These are phyloP conservation scores for Kodamaea sagamina DNA, from an alignment of 805 yeast species.

Conservation along the genomic window DNA sequence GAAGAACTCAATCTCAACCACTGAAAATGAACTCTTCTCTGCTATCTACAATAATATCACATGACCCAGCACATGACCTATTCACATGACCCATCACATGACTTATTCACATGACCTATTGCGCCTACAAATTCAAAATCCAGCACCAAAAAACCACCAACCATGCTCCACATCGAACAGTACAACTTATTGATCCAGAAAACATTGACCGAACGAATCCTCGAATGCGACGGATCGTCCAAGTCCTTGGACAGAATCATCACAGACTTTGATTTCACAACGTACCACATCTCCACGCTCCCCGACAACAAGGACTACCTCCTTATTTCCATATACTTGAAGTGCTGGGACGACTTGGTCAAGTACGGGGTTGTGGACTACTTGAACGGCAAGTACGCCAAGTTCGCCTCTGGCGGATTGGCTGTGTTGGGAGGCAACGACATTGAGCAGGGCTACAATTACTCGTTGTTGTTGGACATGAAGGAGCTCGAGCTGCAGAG, in stretches of 20 bases:
- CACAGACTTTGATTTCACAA: slow-evolving; percentile 94
- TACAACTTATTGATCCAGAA: slow-evolving; percentile 81
- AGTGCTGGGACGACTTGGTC: slow-evolving; percentile 72
- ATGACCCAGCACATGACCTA: no score
- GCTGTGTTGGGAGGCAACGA: slow-evolving; percentile 32
- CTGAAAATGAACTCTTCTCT: not conserved
- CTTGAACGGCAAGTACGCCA: slow-evolving; percentile 53
- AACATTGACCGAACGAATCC: slow-evolving; percentile 71
- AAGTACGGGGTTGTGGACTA: slow-evolving; percentile 64
- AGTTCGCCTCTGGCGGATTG: slow-evolving; percentile 29
- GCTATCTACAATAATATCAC: no score
- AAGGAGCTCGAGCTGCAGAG: slow-evolving; percentile 31
- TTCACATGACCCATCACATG: no score
- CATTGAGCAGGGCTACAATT: slow-evolving; percentile 80
- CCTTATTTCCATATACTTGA: slow-evolving; percentile 68
- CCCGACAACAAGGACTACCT: slow-evolving; percentile 69
- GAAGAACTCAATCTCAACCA: no score
- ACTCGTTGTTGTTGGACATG: slow-evolving; percentile 70
- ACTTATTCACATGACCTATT: slow-evolving; percentile 1
- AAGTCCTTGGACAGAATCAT: slow-evolving; percentile 78
- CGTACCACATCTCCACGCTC: slow-evolving; percentile 84
- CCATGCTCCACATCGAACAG: slow-evolving; percentile 83
- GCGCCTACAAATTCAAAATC: slow-evolving; percentile 4
- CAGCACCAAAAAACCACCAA: not conserved
- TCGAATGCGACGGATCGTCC: slow-evolving; percentile 32